Percentiles rank a stretch among this genome's conserved stretches.
Conservation (phyloP, 2,329 filamentous ascomycete species). For the Monosporascus cannonballus region DNA sequence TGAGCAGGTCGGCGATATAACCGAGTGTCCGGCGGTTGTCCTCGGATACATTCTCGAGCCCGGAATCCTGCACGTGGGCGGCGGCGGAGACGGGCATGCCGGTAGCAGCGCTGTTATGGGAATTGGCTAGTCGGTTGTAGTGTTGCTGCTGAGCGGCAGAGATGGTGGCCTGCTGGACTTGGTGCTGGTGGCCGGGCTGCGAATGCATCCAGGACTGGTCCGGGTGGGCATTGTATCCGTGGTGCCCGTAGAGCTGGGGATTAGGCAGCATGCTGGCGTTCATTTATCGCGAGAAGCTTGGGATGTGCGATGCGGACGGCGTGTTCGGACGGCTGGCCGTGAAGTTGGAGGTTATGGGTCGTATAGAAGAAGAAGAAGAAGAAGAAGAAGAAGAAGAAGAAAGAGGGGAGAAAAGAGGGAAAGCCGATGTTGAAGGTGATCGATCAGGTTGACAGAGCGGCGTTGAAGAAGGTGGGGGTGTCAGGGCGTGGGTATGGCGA, state of each 20-base stretch:
- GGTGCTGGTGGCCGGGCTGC: conserved; percentile 54
- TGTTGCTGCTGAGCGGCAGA: conserved; percentile 54
- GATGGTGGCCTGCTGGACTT: conserved; percentile 45
- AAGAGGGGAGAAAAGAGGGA: background rate
- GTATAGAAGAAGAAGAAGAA: no score
- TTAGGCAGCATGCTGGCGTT: conserved; percentile 50
- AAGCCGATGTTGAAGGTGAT: no score
- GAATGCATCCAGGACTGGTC: conserved; percentile 64
- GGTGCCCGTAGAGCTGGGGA: conserved; percentile 61
- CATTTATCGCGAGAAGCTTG: conserved; percentile 20
- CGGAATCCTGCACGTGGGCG: conserved; percentile 46
- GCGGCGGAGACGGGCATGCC: conserved; percentile 32
- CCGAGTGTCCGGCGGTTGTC: conserved; percentile 89
- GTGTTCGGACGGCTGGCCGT: background rate
- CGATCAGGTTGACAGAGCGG: no score
- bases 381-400: no score
- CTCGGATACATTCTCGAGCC: conserved; percentile 69
- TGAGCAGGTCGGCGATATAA: conserved; percentile 88
- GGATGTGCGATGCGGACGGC: background rate
- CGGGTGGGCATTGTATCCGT: conserved; percentile 57
- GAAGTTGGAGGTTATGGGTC: no score
- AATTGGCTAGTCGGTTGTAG: conserved; percentile 68
- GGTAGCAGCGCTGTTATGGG: conserved; percentile 46
- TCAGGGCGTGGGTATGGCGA: no score
- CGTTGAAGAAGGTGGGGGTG: no score